Conservation (phyloP, 1,284 basidiomycete species). For the Gomphus sp. region DNA sequence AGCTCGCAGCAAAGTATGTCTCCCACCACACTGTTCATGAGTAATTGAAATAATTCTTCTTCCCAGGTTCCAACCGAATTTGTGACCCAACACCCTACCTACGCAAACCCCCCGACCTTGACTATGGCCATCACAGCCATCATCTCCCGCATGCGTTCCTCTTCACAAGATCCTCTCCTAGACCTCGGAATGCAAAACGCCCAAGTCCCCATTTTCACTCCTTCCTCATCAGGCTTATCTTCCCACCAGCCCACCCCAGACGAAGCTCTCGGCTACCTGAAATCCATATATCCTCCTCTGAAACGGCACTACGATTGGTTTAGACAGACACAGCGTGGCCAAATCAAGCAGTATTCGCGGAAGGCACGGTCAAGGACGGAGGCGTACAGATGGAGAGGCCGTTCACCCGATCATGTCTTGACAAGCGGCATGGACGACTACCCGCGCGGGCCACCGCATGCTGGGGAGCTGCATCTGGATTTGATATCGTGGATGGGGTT, state of each 20-base stretch:
- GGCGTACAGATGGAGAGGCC: slow-evolving; percentile 91
- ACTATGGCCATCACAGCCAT: slow-evolving; percentile 86
- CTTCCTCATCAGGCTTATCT: slow-evolving; percentile 12
- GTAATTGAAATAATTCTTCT: neutral
- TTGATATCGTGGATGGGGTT: slow-evolving; percentile 93
- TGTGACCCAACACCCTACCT: slow-evolving; percentile 85
- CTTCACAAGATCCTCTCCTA: slow-evolving; percentile 51
- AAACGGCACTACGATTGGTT: slow-evolving; percentile 95
- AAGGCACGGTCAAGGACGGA: slow-evolving; percentile 77
- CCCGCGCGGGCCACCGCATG: slow-evolving; percentile 78
- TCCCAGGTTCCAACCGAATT: slow-evolving; percentile 79
- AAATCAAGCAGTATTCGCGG: slow-evolving; percentile 84
- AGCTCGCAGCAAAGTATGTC: slow-evolving; percentile 73
- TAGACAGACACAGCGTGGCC: slow-evolving; percentile 84
- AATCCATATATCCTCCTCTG: slow-evolving; percentile 73
- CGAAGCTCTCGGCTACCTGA: slow-evolving; percentile 60
- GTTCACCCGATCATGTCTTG: slow-evolving; percentile 78
- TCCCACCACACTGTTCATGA: neutral
- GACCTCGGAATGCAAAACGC: slow-evolving; percentile 38
- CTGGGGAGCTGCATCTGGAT: slow-evolving; percentile 89
- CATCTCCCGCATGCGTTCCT: slow-evolving; percentile 60
- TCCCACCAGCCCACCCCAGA: slow-evolving; percentile 28
- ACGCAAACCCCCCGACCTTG: slow-evolving; percentile 91
- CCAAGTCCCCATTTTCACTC: slow-evolving; percentile 36
- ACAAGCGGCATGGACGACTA: slow-evolving; percentile 96